Conservation (phyloP, 495 filamentous ascomycete genomes). For the Trichoderma virens region DNA sequence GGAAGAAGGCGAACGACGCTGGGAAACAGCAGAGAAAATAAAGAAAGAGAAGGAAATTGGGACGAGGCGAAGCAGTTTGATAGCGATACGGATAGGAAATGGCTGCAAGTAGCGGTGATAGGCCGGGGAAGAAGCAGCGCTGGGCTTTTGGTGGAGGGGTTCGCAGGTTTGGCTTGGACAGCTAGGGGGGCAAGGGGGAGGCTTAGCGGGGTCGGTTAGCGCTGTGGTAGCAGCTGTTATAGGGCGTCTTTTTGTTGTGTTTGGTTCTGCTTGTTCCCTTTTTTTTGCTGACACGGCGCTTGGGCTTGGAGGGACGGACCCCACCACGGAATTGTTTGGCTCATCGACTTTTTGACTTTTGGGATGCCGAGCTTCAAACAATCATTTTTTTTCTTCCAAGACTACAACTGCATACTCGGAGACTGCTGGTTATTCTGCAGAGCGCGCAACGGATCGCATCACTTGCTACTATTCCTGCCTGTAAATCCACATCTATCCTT, state of each 20-base stretch:
- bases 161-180: background rate
- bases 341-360: background rate
- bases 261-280: background rate
- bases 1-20: background rate
- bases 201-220: constrained; percentile 9
- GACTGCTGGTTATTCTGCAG: too few relatives aligned
- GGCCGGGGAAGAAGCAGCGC: background rate
- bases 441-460: background rate
- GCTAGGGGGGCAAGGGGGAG: background rate
- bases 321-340: background rate
- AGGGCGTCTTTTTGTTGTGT: background rate
- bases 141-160: constrained; percentile 12
- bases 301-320: background rate
- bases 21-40: background rate
- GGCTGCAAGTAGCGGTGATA: constrained; percentile 3
- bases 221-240: background rate
- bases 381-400: background rate
- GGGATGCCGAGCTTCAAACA: background rate
- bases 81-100: background rate
- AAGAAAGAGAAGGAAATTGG: background rate
- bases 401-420: too few relatives aligned
- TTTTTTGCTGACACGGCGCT: background rate
- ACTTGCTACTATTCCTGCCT: too few relatives aligned
- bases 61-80: background rate
- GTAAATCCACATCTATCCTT: background rate